A percentile compares a stretch with the other conserved stretches of the same genome.
These are phyloP conservation scores for Prototheca cutis DNA, from an alignment of 163 green algal species.

Conservation along the genomic window DNA sequence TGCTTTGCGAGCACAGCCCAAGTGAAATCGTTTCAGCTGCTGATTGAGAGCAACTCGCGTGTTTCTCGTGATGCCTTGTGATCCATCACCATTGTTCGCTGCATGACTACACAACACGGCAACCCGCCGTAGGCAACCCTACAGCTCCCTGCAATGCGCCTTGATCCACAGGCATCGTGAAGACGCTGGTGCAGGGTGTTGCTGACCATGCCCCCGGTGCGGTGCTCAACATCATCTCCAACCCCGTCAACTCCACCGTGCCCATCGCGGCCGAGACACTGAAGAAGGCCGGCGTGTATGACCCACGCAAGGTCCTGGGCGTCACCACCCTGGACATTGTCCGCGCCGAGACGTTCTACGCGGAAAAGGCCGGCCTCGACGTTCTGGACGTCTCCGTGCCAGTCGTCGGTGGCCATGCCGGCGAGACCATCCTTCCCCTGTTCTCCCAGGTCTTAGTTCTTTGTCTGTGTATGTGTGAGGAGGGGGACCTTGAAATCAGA, in stretches of 20 bases:
- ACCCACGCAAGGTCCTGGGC: slow-evolving; percentile 77
- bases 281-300: slow-evolving; percentile 81
- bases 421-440: slow-evolving; percentile 95
- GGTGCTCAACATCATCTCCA: slow-evolving; percentile 95
- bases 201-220: slow-evolving; percentile 79
- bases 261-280: slow-evolving; percentile 91
- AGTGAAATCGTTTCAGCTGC: too few species aligned
- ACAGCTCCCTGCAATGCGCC: too few species aligned
- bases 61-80: too few species aligned
- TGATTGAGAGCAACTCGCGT: too few species aligned
- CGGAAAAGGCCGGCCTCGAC: slow-evolving; percentile 76
- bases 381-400: slow-evolving; percentile 87
- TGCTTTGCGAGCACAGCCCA: too few species aligned
- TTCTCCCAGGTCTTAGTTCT: slow-evolving; percentile 74
- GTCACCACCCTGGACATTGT: slow-evolving; percentile 83
- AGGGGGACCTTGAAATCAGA: not conserved
- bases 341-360: slow-evolving; percentile 88
- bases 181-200: slow-evolving; percentile 58
- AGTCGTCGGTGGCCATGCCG: slow-evolving; percentile 94
- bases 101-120: too few species aligned
- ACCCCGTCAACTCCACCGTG: slow-evolving; percentile 99
- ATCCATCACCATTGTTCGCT: too few species aligned
- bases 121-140: too few species aligned
- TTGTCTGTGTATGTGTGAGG: slow-evolving; percentile 1
- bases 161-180: slow-evolving; percentile 90